Evolutionary conservation across 257 asterid species (phyloP).

Genomic region (Solanum virginianum): DNA sequence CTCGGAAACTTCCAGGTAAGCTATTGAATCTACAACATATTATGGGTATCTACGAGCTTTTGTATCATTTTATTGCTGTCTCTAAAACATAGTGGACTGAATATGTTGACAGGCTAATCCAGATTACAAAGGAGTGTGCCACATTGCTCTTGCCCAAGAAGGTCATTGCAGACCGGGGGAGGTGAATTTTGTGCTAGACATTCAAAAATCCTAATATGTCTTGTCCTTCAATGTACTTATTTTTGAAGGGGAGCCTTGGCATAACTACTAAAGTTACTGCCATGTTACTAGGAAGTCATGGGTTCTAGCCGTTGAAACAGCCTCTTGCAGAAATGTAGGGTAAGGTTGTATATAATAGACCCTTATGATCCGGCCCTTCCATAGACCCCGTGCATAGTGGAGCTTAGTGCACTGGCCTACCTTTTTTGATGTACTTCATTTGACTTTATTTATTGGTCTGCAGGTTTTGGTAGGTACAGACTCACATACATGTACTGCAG

Average conservation of each 20-base stretch:
- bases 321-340: too few relatives aligned
- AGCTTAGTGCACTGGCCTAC: too few relatives aligned
- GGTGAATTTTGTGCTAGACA: slow-evolving; percentile 20
- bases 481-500: slow-evolving; percentile 93
- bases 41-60: not conserved
- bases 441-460: not conserved
- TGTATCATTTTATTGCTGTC: not conserved
- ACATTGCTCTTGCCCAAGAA: slow-evolving; percentile 95
- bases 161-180: slow-evolving; percentile 99
- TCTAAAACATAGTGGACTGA: not conserved
- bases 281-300: too few relatives aligned
- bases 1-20: slow-evolving; percentile 75
- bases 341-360: too few relatives aligned
- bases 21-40: not conserved
- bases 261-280: too few relatives aligned
- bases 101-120: slow-evolving; percentile 57
- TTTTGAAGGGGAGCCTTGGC: too few relatives aligned
- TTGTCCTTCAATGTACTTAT: not conserved
- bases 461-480: slow-evolving; percentile 85
- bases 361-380: too few relatives aligned
- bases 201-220: not conserved
- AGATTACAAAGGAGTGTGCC: slow-evolving; percentile 98
- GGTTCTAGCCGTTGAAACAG: too few relatives aligned
- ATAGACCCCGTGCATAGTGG: too few relatives aligned
- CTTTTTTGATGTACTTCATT: not conserved